Base-by-base conservation (phyloP, 2,329 filamentous ascomycete species). In the Arthrinium phaeospermum region DNA sequence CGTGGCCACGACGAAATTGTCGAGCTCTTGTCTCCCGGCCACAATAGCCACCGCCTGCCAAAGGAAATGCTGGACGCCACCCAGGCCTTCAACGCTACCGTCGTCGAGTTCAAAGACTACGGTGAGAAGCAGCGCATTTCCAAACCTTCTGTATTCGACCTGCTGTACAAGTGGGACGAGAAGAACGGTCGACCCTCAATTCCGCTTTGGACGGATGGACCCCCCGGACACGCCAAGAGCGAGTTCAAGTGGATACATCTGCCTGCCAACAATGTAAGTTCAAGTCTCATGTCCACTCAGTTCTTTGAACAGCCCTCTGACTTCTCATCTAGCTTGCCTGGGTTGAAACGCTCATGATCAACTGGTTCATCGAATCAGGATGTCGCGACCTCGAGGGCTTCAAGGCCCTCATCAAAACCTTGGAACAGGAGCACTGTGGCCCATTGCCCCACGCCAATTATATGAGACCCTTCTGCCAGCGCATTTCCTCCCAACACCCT, bases 331-430 rank as follows among this genome's bases (percentile, higher is more conserved):
- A 89, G 77, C 86, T 90, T 76, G 86, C 87, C 0, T 92, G 90
- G 90, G 86, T 89, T 45, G 75, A 82, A 80, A 81, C 89, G 0
- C 81, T 92, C 1, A 80, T 92, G n/a, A 89, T 89, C 0, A 92
- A 92, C 75, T 86, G 86, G 10, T 92, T 92, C 75, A 88, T 92
- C 46, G 90, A 92, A 78, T 87, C 89, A 49, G 89, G 89, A 0
- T 86, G 87, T 22, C 85, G 85, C n/a, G 90, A 92, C 77, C 86
- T 91, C 1, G 88, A 91, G 76, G 87, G 88, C 1, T 91, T 91
- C 81, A 91, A 91, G 76, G 88, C 89, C 0, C 78, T 92, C 2
- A 89, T 90, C 75, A 86, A 87, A 73, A 90, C 87, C 4, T 91
- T 91, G 74, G 87, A 86, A 61, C 89, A 91, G 74, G 88, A 91